A percentile compares a stretch with the other conserved stretches of the same genome.
Conservation (phyloP, 2,329 filamentous ascomycete species). For the Scedosporium aurantiacum region DNA sequence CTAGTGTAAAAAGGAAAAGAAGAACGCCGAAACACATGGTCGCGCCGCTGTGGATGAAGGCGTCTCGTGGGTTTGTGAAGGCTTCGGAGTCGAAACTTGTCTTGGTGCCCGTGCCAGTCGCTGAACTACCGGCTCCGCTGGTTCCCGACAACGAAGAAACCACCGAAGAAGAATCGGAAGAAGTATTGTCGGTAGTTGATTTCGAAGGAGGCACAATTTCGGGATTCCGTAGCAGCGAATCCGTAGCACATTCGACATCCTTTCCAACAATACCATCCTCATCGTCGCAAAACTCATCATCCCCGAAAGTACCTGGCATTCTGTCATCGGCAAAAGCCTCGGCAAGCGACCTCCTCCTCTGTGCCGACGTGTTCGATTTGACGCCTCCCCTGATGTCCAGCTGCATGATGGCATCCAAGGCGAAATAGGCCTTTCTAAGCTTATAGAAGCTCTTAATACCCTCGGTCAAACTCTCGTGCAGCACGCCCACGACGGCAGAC, state of each 20-base stretch:
- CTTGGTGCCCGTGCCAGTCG: background rate
- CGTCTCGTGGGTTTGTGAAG: constrained; percentile 59
- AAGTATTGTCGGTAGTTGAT: background rate
- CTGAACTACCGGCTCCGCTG: background rate
- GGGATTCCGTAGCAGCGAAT: background rate
- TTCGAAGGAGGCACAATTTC: background rate
- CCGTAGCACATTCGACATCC: background rate
- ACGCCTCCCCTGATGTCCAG: constrained; percentile 50
- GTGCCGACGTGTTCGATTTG: constrained; percentile 1
- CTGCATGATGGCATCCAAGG: constrained; percentile 67
- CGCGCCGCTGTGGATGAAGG: constrained; percentile 79
- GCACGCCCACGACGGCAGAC: constrained; percentile 73
- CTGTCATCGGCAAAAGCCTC: background rate
- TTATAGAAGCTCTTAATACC: constrained; percentile 88
- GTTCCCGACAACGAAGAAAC: background rate
- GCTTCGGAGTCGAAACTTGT: constrained; percentile 9
- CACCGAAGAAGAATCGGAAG: background rate
- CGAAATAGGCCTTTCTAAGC: constrained; percentile 75
- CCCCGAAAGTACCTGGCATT: constrained; percentile 5
- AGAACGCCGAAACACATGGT: constrained; percentile 86
- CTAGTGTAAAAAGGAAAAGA: constrained; percentile 78
- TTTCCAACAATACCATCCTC: background rate
- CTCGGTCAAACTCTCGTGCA: constrained; percentile 89
- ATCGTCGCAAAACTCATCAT: background rate
- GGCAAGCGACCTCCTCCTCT: constrained; percentile 1